Base-by-base conservation (phyloP, 495 filamentous ascomycete genomes). In the Aspergillus leporis region DNA sequence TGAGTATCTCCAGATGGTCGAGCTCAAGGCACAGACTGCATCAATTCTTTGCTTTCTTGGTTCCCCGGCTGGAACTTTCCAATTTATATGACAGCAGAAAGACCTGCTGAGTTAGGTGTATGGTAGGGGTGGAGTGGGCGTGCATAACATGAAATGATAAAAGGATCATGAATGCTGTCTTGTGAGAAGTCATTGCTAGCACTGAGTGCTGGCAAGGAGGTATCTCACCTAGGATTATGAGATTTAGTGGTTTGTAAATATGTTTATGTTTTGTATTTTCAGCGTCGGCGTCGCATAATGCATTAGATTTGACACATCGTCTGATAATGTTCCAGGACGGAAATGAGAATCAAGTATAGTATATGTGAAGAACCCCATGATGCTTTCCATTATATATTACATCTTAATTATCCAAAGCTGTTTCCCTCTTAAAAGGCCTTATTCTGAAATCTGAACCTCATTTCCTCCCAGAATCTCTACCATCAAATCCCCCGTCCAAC, bases 271-370 rank as follows among this genome's bases (percentile, higher is more conserved):
- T 46, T 25, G 22, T 57, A 53, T 61, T 43, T 53, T 40, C 47
- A 56, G 54, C 54, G 54, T 56, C 54, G 43, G 54, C 54, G 54
- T 56, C 54, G 54, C 54, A 56, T 56, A 40, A 53, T 53, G 51
- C 40, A 25, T 55, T 55, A 53, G 25, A 40, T 53, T 53, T 40
- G 18, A 45, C 43, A 47, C 43, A 47, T 47, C 43, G 43, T 22
- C 43, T 22, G 18, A 23, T 43, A 8, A 41, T 41, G 38, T 41
- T 41, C 3, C 14, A 41, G 38, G 38, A n/a, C 14, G 38, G 38
- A 41, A 41, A 41, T 41, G 38, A 51, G n/a, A 19, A 30, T 32
- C 22, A 32, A 51, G 23, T 41, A 41, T 41, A 41, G 21, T 22
- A 47, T 47, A 47, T 47, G 19, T 23, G 21, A 10, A n/a, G 7